Base-by-base conservation (phyloP, 805 yeast species). In the Candida cerambycidarum region DNA sequence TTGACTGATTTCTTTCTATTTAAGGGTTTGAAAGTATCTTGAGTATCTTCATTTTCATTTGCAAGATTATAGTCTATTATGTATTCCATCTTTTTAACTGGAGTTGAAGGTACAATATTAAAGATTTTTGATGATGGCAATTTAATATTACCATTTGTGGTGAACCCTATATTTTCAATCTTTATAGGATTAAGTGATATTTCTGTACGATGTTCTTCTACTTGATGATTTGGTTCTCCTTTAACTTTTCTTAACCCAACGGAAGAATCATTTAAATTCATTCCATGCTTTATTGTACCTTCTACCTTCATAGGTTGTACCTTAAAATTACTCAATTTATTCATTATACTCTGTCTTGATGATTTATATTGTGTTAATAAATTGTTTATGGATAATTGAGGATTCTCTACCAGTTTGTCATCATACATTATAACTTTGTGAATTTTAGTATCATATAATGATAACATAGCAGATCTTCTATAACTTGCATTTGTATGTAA, bases 81-180 rank as follows among this genome's bases (percentile, higher is more conserved):
- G 46, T 56, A 56, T 27, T 78, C 82, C 73, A 81, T 74, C 48
- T 78, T 81, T 55, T 76, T 82, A 7, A 79, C 80, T 0, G 88
- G 90, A 0, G 89, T 83, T 3, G 82, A 78, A 2, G 90, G 89
- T 5, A 79, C 61, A 11, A 85, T 70, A 25, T 55, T 48, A 51
- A 59, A 35, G 50, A 74, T 61, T 54, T 69, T 53, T 56, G 80
- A 55, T 47, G 74, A 57, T 29, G 81, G 87, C 57, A 83, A 53
- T 61, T 67, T 70, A 36, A 78, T 58, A 39, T 66, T 61, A 13
- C 83, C 83, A 49, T 68, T 75, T 15, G 74, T 65, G 2, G 76
- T 61, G 52, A 78, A 78, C 1, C 82, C 82, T 41, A 48, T 32
- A 34, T 49, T 46, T 11, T 49, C 49, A 13, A 49, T 38, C 18